Base-by-base conservation (phyloP, 495 filamentous ascomycete species). In the Lasiosphaeria ovina region DNA sequence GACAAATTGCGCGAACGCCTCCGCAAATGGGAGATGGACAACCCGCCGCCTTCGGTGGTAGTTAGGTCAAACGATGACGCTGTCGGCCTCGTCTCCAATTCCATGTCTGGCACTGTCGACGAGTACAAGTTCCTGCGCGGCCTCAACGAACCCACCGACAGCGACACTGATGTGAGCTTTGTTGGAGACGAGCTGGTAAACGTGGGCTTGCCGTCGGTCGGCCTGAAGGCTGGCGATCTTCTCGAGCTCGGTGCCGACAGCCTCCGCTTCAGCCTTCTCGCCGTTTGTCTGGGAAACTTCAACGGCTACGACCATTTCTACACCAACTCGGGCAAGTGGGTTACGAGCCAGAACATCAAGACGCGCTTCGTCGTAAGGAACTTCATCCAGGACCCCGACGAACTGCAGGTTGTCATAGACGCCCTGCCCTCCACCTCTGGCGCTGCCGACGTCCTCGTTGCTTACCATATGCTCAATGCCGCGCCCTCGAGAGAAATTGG, bases 291-390 rank as follows among this genome's bases (percentile, higher is more conserved):
- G 11, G 84, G 84, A 24, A 81, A 83, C 12, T 67, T 89, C 54
- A 81, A 84, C 49, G 77, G 75, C 54, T 80, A 85, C 56, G 74
- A 77, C 51, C 90, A 95, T 57, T 92, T 89, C 67, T 92, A 92
- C 68, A 87, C 86, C 0, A 78, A 79, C 51, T 77, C 81, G 35
- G 92, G 92, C 31, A 84, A 85, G 62, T 95, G 90, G 90, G 76
- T 88, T n/a, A 77, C 87, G 40, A 76, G 77, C 51, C 64, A 61
- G 2, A 61, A 71, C 6, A 64, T 74, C 47, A 66, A 73, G 50
- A 65, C 86, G 6, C 77, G 83, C 51, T 93, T 87, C 68, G 79
- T 84, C 5, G 76, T 93, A 53, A 85, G 85, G 57, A 72, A 73
- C 1, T 93, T 93, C 69, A 81, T 85, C 16, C 64, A 44, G 1